Percentiles rank a stretch among this genome's conserved stretches.
These are phyloP conservation scores for Eucalyptus marginata DNA, from an alignment of 345 rosid genomes.

Conservation along the genomic window DNA sequence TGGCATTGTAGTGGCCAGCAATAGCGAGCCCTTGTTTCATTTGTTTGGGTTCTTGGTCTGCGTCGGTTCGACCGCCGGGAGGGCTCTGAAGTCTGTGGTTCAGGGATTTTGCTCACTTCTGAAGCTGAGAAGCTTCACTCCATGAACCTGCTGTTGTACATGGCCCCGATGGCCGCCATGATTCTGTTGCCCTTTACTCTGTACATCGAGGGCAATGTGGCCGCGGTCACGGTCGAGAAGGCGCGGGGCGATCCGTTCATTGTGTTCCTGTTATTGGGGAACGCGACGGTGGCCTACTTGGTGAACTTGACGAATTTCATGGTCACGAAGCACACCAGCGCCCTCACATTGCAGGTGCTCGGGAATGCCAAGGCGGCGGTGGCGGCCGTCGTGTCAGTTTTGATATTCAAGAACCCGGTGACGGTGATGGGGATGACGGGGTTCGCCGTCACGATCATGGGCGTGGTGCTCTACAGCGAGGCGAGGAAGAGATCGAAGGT, in stretches of 20 bases:
- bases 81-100: conserved; percentile 92
- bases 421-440: conserved; percentile 89
- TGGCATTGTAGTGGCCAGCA: conserved; percentile 89
- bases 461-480: conserved; percentile 95
- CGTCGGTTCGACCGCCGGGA: conserved; percentile 87
- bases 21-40: conserved; percentile 86
- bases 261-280: conserved; percentile 66
- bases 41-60: conserved; percentile 90
- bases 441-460: conserved; percentile 84
- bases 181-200: conserved; percentile 87
- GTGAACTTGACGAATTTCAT: conserved; percentile 91
- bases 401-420: conserved; percentile 94
- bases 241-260: conserved; percentile 55
- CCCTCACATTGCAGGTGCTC: conserved; percentile 89
- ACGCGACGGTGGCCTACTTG: conserved; percentile 93
- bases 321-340: conserved; percentile 98
- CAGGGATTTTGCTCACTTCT: conserved; percentile 67
- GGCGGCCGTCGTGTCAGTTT: conserved; percentile 88
- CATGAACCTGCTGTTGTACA: conserved; percentile 80
- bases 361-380: conserved; percentile 98
- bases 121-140: conserved; percentile 95
- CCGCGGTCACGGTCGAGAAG: conserved; percentile 61
- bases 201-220: conserved; percentile 88
- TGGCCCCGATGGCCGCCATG: conserved; percentile 98
- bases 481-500: conserved; percentile 99